phyloP scores from a whole-genome alignment of 257 asterid species.

The Lithospermum erythrorhizon region DNA sequence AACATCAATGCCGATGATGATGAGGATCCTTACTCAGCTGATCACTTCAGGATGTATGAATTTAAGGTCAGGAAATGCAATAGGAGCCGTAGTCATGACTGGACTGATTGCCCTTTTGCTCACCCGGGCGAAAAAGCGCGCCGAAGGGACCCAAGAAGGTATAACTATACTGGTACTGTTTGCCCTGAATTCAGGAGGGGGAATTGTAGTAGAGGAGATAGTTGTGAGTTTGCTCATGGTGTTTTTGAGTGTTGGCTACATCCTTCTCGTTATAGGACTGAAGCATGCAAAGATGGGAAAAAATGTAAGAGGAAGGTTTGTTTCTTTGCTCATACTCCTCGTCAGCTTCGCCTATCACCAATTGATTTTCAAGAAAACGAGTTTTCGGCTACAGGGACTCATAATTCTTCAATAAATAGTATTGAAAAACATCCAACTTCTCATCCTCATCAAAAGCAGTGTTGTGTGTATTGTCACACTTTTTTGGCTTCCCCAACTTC shows the following conservation, averaged over 20 bases:
- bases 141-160: slow-evolving; percentile 79
- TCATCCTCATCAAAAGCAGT: slow-evolving; percentile 11
- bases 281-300: slow-evolving; percentile 94
- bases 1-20: slow-evolving; percentile 31
- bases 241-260: slow-evolving; percentile 97
- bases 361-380: slow-evolving; percentile 18
- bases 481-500: slow-evolving; percentile 56
- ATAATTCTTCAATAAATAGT: slow-evolving; percentile 11
- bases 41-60: slow-evolving; percentile 79
- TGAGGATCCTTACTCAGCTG: slow-evolving; percentile 70
- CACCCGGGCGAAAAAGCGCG: slow-evolving; percentile 97
- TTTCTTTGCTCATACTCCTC: slow-evolving; percentile 74
- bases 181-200: slow-evolving; percentile 83
- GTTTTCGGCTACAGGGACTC: neutral
- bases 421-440: slow-evolving; percentile 17
- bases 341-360: slow-evolving; percentile 74
- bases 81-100: slow-evolving; percentile 91
- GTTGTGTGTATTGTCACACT: slow-evolving; percentile 58
- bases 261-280: slow-evolving; percentile 79
- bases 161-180: slow-evolving; percentile 62
- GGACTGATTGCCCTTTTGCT: slow-evolving; percentile 98
- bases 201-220: slow-evolving; percentile 54
- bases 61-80: slow-evolving; percentile 85
- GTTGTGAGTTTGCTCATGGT: slow-evolving; percentile 80
- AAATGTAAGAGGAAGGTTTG: slow-evolving; percentile 84